Conservation (phyloP, 176 grass and related monocot genomes). For the Aegilops tauschii region DNA sequence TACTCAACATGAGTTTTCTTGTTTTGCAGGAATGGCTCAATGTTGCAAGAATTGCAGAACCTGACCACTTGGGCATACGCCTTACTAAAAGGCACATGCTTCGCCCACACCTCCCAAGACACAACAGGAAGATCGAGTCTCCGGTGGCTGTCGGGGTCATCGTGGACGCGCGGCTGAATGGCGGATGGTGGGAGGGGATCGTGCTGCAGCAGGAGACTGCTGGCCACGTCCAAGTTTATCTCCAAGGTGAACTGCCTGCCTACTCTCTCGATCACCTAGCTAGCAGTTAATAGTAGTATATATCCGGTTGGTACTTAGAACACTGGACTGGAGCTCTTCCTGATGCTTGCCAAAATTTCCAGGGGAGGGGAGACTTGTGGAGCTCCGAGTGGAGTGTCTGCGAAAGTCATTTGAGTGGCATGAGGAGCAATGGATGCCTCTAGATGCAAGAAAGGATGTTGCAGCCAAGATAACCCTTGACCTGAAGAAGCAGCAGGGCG, state of each 20-base stretch:
- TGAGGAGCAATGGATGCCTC: constrained; percentile 33
- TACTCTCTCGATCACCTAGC: too few relatives aligned
- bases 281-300: not conserved
- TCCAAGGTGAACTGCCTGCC: constrained; percentile 47
- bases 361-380: constrained; percentile 44
- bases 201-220: constrained; percentile 28
- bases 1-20: not conserved
- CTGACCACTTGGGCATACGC: constrained; percentile 44
- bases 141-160: constrained; percentile 32
- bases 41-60: constrained; percentile 18
- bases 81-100: constrained; percentile 42
- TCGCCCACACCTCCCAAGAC: constrained; percentile 26
- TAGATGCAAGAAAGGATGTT: constrained; percentile 45
- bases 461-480: not conserved
- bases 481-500: too few relatives aligned
- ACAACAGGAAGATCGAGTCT: not conserved
- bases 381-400: constrained; percentile 25
- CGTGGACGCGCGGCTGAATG: constrained; percentile 48
- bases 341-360: not conserved
- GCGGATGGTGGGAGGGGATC: constrained; percentile 80
- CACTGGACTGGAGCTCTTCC: not conserved
- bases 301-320: not conserved
- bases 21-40: constrained; percentile 57
- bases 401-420: constrained; percentile 59
- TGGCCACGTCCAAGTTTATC: constrained; percentile 34